These are phyloP conservation scores for Pseudonitzschia pungens DNA, from an alignment of 108 stramenopile genomes.

Conservation along the genomic window DNA sequence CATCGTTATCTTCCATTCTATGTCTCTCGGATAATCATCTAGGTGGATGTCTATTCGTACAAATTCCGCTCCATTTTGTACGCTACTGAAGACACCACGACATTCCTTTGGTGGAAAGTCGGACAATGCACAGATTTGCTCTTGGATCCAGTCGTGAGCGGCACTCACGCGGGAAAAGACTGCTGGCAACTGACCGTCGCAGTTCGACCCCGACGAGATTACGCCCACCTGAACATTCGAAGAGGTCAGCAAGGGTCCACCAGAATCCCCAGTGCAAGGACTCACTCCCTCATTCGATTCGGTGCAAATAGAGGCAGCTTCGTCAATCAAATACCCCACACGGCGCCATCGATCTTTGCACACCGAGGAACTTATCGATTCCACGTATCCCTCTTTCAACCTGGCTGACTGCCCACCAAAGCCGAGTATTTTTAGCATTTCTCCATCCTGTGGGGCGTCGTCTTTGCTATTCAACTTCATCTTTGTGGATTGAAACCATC, in stretches of 20 bases:
- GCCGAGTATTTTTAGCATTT: slow-evolving; percentile 25
- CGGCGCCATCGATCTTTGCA: slow-evolving; percentile 17
- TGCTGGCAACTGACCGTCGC: slow-evolving; percentile 30
- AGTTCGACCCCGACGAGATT: slow-evolving; percentile 29
- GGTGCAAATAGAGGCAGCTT: slow-evolving; percentile 24
- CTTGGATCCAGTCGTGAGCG: slow-evolving; percentile 27
- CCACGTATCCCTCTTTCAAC: slow-evolving; percentile 23
- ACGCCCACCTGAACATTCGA: slow-evolving; percentile 31
- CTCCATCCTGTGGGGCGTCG: slow-evolving; percentile 7
- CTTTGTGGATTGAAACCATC: slow-evolving; percentile 14
- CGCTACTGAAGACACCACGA: neutral
- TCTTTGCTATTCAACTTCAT: neutral
- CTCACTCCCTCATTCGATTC: neutral
- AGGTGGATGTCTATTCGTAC: slow-evolving; percentile 25
- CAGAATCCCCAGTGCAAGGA: slow-evolving; percentile 24
- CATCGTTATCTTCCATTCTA: slow-evolving; percentile 16
- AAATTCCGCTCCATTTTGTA: neutral
- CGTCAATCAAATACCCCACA: neutral
- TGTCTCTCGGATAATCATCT: slow-evolving; percentile 29
- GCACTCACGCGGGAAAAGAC: slow-evolving; percentile 38
- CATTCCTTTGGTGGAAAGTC: slow-evolving; percentile 16
- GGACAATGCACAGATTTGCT: slow-evolving; percentile 35
- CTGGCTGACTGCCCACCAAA: slow-evolving; percentile 30
- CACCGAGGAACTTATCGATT: neutral
- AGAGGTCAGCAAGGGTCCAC: slow-evolving; percentile 30